These are phyloP conservation scores for Ascochyta rabiei DNA, from an alignment of 2,329 filamentous ascomycete species.

Conservation along the genomic window DNA sequence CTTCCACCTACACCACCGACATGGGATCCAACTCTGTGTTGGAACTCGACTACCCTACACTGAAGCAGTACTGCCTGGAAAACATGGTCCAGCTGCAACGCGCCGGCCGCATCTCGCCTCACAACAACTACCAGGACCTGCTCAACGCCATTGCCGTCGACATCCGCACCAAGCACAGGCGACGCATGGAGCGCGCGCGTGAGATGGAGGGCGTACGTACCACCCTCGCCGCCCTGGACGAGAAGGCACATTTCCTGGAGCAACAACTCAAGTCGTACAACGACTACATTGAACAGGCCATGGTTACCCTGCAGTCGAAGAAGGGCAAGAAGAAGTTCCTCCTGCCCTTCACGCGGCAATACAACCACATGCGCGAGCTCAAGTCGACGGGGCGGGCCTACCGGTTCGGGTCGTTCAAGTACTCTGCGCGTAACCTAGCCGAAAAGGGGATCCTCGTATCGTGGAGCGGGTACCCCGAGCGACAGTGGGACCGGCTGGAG, in stretches of 20 bases:
- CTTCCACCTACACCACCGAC: conserved; percentile 72
- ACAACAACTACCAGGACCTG: conserved; percentile 97
- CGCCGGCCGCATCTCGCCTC: conserved; percentile 79
- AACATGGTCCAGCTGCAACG: conserved; percentile 91
- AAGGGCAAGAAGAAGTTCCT: conserved; percentile 95
- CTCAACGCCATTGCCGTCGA: conserved; percentile 96
- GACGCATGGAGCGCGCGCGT: conserved; percentile 86
- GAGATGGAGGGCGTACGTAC: conserved; percentile 84
- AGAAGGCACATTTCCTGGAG: conserved; percentile 91
- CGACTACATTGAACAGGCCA: conserved; percentile 98
- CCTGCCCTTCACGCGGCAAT: conserved; percentile 96
- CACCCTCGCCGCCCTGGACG: conserved; percentile 75
- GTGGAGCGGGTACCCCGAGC: conserved; percentile 83
- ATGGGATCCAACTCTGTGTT: conserved; percentile 63
- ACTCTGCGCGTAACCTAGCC: conserved; percentile 83
- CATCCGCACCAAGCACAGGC: conserved; percentile 94
- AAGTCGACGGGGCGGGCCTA: conserved; percentile 90
- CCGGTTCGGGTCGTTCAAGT: conserved; percentile 98
- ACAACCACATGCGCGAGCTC: conserved; percentile 96
- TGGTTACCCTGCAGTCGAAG: conserved; percentile 95
- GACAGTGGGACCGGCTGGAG: conserved; percentile 90
- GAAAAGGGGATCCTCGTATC: conserved; percentile 93
- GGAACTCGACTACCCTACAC: conserved; percentile 89
- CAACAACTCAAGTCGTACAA: conserved; percentile 97
- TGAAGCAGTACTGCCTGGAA: conserved; percentile 91